Evolutionary conservation across 352 stramenopile genomes (phyloP), one percentile per base, ranked within the genome.

Genomic region (Pythium biforme): DNA sequence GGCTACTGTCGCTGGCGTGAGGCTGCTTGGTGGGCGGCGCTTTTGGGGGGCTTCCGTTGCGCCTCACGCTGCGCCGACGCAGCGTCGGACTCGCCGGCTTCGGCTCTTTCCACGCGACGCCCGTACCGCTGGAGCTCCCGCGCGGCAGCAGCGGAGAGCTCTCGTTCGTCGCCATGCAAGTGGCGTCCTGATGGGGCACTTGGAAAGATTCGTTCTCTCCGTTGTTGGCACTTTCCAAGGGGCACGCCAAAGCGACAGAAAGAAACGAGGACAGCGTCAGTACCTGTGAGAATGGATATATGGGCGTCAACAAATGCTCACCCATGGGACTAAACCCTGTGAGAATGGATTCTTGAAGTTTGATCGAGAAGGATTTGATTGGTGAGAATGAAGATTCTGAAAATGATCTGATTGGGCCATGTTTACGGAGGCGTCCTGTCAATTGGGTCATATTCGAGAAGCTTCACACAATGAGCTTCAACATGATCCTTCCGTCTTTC

Each of bases 341-440:
- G 22, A 40, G 22, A 66, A 47, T 48, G 20, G 20, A 66, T 66
- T 66, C 49, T 66, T 66, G 59, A 66, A 66, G 59, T 54, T n/a
- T n/a, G n/a, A 41, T 15, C 8, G 0, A 17, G 5, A 41, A 23
- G 9, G 23, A 26, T 31, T 19, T 54, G 37, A 65, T 65, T 65
- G 49, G 48, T 53, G 15, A 39, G 54, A 59, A 60, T 41, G 17
- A 27, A 19, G 9, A 4, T 31, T 55, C 5, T 22, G 14, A 29
- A 19, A 45, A 1, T 11, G 7, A 34, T 61, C n/a, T 68, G 46
- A 68, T 68, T 68, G 61, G 61, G 3, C 12, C 4, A 40, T 62
- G 33, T 62, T 68, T 62, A 62, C 52, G 20, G 31, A 31, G 11
- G 7, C 4, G 26, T 48, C 12, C 12, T 33, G 37, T 68, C 48